phyloP scores from a whole-genome alignment of 306 rosid genomes.

The Sindora glabra region DNA sequence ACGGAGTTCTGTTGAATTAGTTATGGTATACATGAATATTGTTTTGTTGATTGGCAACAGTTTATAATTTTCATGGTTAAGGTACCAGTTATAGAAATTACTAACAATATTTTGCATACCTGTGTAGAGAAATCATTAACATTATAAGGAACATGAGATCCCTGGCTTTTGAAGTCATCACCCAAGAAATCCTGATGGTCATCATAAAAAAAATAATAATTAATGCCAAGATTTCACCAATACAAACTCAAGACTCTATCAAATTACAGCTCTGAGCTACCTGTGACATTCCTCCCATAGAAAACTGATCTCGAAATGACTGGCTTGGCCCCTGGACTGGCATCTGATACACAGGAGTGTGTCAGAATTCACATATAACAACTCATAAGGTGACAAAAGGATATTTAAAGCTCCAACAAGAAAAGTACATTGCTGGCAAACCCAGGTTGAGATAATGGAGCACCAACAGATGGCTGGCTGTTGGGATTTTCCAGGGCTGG shows the following conservation, averaged over 20 bases:
- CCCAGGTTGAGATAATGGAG: conserved; percentile 95
- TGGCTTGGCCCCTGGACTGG: conserved; percentile 81
- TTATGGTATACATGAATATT: too few species aligned
- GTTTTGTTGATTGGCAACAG: too few species aligned
- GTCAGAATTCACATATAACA: conserved; percentile 14
- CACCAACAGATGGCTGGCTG: conserved; percentile 96
- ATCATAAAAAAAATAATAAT: conserved; percentile 15
- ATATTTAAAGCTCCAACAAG: neutral
- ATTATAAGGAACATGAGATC: conserved; percentile 96
- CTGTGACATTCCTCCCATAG: conserved; percentile 95
- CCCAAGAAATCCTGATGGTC: conserved; percentile 82
- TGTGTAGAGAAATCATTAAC: conserved; percentile 89
- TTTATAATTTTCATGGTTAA: too few species aligned
- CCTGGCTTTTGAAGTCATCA: conserved; percentile 99
- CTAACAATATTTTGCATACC: conserved; percentile 59
- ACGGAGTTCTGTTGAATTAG: too few species aligned
- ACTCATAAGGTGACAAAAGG: neutral
- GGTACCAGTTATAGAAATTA: too few species aligned
- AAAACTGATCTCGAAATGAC: conserved; percentile 83
- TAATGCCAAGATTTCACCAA: neutral
- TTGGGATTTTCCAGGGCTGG: conserved; percentile 82
- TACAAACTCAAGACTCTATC: conserved; percentile 4
- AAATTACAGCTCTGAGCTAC: conserved; percentile 27
- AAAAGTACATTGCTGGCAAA: conserved; percentile 66
- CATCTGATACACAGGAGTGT: conserved; percentile 43